These are phyloP conservation scores for Talaromyces trachyspermus DNA, from an alignment of 495 filamentous ascomycete genomes.

Conservation along the genomic window DNA sequence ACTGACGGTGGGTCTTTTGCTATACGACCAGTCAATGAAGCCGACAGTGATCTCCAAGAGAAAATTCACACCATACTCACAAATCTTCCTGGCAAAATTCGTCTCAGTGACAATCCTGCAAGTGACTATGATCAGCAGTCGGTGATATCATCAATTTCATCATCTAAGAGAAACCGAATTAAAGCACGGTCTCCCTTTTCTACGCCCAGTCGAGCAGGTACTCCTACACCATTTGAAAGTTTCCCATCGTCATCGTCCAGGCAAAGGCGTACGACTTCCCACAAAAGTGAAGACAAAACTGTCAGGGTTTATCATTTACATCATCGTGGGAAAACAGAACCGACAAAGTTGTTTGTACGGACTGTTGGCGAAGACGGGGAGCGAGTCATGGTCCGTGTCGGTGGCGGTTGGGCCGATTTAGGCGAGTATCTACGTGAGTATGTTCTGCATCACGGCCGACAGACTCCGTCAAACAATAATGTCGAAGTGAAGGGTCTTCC, in stretches of 20 bases:
- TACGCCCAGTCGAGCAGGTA: conserved; percentile 31
- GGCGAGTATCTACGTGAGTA: conserved; percentile 94
- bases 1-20: conserved; percentile 12
- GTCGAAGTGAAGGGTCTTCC: conserved; percentile 37
- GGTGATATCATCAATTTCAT: conserved; percentile 31
- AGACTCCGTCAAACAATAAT: conserved; percentile 24
- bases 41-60: conserved; percentile 64
- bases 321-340: conserved; percentile 70
- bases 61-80: conserved; percentile 80
- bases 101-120: conserved; percentile 48
- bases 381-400: conserved; percentile 94
- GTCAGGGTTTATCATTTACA: conserved; percentile 91
- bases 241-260: conserved; percentile 47
- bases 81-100: conserved; percentile 72
- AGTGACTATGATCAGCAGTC: conserved; percentile 28
- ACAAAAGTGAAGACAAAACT: conserved; percentile 44
- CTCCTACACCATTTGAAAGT: conserved; percentile 62
- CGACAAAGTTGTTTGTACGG: conserved; percentile 88
- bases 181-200: conserved; percentile 32
- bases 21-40: conserved; percentile 27
- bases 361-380: conserved; percentile 85
- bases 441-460: conserved; percentile 72
- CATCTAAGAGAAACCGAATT: conserved; percentile 23
- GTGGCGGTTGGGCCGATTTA: conserved; percentile 93
- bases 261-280: conserved; percentile 28